These are phyloP conservation scores for Boletus sp. DNA, from an alignment of 1,284 basidiomycete genomes.

Conservation along the genomic window DNA sequence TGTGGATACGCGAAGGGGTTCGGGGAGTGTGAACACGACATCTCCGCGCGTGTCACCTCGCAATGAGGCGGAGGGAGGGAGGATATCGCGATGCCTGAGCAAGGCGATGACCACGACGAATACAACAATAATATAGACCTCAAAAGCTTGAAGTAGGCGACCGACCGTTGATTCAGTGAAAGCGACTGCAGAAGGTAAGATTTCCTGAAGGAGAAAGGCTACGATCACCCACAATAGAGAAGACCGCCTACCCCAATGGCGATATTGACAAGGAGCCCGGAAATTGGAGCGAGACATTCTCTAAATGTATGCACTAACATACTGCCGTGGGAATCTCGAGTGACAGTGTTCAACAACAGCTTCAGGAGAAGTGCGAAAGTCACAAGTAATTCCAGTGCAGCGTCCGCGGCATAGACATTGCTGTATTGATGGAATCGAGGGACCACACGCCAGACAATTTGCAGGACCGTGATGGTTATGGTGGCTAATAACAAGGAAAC, in stretches of 20 bases:
- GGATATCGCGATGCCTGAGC: constrained; percentile 26
- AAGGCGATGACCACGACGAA: constrained; percentile 55
- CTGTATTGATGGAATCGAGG: constrained; percentile 43
- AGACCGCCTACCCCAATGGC: constrained; percentile 58
- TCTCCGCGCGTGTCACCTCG: constrained; percentile 5
- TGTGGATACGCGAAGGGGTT: constrained; percentile 26
- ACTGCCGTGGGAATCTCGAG: constrained; percentile 35
- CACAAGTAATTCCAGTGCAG: constrained; percentile 55
- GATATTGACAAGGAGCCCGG: constrained; percentile 52
- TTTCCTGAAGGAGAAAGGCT: background rate
- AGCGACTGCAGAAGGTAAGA: constrained; percentile 43
- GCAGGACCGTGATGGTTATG: constrained; percentile 50
- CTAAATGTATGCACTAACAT: constrained; percentile 37
- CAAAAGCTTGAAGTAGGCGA: constrained; percentile 66
- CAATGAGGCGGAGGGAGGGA: background rate
- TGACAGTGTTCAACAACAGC: constrained; percentile 55
- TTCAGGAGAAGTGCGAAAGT: constrained; percentile 63
- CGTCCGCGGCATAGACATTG: constrained; percentile 56
- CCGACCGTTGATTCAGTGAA: constrained; percentile 70
- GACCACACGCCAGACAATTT: constrained; percentile 63
- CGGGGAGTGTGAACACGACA: constrained; percentile 21
- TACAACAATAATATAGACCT: constrained; percentile 62
- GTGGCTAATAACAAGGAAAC: constrained; percentile 47
- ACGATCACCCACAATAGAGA: constrained; percentile 50
- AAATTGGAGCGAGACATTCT: constrained; percentile 52